A percentile compares a stretch with the other conserved stretches of the same genome.
Conservation (phyloP, 164 flowering plant species). For the Vitis rupestris region DNA sequence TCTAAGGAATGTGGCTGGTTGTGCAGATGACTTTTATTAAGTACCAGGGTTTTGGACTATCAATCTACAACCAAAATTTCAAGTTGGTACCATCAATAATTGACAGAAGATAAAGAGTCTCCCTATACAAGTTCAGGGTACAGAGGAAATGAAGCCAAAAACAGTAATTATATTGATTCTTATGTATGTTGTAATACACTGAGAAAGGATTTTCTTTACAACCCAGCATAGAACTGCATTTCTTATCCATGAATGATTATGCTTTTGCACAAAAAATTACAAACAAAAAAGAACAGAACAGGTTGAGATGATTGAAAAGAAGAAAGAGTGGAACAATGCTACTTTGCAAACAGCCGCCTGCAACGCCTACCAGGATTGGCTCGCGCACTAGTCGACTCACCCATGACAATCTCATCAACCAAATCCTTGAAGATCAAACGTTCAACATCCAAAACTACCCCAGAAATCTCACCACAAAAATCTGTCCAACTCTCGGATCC, state of each 20-base stretch:
- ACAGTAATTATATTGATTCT: neutral
- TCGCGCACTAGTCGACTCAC: slow-evolving; percentile 23
- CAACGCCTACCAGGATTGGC: slow-evolving; percentile 17
- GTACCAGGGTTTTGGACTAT: no score
- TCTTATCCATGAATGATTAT: slow-evolving; percentile 10
- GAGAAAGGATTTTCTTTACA: slow-evolving; percentile 14
- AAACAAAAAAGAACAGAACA: neutral
- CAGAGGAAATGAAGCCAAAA: no score
- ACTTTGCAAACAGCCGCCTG: slow-evolving; percentile 18
- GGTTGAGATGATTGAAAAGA: neutral
- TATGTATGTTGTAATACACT: slow-evolving; percentile 4
- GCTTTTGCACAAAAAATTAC: slow-evolving; percentile 3
- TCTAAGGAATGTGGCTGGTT: no score
- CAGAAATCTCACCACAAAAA: slow-evolving; percentile 26
- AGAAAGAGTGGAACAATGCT: neutral
- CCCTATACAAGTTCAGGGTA: neutral
- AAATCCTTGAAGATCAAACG: slow-evolving; percentile 43
- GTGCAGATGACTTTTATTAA: no score
- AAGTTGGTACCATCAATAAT: no score
- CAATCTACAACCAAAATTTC: no score
- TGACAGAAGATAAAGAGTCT: neutral
- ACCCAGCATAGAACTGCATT: slow-evolving; percentile 9
- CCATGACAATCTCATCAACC: slow-evolving; percentile 39
- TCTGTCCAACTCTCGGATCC: slow-evolving; percentile 37
- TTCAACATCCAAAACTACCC: slow-evolving; percentile 35